Percentiles rank a stretch among this genome's conserved stretches.
phyloP scores from a whole-genome alignment of 2,329 filamentous ascomycete genomes.

The Penicillium sp. region DNA sequence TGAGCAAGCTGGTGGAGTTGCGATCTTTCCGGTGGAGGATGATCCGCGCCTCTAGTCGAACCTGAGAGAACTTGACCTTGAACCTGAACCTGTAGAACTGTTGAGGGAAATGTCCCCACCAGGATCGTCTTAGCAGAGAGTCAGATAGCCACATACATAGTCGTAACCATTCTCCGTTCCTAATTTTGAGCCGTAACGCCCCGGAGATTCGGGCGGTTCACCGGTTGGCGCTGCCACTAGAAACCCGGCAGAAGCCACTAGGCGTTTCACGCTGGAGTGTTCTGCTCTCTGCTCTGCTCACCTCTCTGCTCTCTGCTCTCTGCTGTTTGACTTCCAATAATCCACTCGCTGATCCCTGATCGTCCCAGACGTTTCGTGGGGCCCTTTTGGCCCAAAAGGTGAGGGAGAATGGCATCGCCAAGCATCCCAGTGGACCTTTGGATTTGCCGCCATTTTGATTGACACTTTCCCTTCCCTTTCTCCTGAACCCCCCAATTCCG shows the following conservation, averaged over 20 bases:
- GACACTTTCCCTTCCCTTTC: slow-evolving; percentile 1
- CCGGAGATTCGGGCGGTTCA: not conserved
- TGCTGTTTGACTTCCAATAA: not conserved
- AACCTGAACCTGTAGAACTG: no score
- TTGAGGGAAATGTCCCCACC: not conserved
- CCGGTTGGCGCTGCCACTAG: not conserved
- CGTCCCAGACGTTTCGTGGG: not conserved
- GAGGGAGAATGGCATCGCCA: not conserved
- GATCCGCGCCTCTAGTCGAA: slow-evolving; percentile 24
- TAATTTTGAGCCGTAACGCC: not conserved
- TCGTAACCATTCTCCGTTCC: not conserved
- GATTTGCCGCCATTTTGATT: not conserved
- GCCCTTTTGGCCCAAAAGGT: no score
- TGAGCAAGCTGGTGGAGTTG: slow-evolving; percentile 18
- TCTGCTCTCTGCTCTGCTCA: not conserved
- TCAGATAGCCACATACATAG: no score
- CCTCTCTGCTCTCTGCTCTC: not conserved
- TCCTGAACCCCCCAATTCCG: not conserved
- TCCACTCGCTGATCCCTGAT: not conserved
- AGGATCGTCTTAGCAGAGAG: not conserved
- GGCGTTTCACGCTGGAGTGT: not conserved
- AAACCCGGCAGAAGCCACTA: slow-evolving; percentile 1
- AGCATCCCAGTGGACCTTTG: not conserved
- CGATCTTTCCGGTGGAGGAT: slow-evolving; percentile 27
- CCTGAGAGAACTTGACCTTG: no score